Evolutionary conservation across 371 early-diverging fungal species (phyloP).

Genomic region (Actinomortierella ambigua): DNA sequence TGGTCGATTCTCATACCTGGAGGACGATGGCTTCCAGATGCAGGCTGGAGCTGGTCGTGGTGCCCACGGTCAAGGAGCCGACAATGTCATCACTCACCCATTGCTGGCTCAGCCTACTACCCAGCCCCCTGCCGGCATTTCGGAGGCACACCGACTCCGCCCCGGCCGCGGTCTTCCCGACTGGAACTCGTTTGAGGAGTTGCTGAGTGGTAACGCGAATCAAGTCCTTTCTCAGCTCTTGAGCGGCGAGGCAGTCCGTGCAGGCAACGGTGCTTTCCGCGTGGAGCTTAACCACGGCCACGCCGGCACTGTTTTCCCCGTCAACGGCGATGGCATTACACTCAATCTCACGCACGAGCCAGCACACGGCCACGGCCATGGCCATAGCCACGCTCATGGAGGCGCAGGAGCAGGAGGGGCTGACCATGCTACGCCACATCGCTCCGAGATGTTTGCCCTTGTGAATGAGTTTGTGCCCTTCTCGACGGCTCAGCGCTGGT

Average conservation of each 20-base stretch:
- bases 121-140: slow-evolving; percentile 23
- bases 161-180: slow-evolving; percentile 48
- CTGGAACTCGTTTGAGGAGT: slow-evolving; percentile 72
- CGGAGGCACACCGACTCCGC: slow-evolving; percentile 27
- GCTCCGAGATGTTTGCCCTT: slow-evolving; percentile 52
- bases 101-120: slow-evolving; percentile 59
- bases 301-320: slow-evolving; percentile 40
- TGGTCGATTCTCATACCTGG: slow-evolving; percentile 36
- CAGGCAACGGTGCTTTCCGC: slow-evolving; percentile 54
- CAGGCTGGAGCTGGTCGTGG: slow-evolving; percentile 38
- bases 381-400: slow-evolving; percentile 20
- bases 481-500: slow-evolving; percentile 85
- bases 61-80: slow-evolving; percentile 38
- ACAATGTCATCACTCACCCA: slow-evolving; percentile 74
- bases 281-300: slow-evolving; percentile 56
- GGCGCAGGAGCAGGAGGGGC: slow-evolving; percentile 7
- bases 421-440: too few relatives aligned
- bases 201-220: slow-evolving; percentile 70
- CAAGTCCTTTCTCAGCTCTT: slow-evolving; percentile 73
- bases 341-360: too few relatives aligned
- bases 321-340: too few relatives aligned
- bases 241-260: slow-evolving; percentile 48
- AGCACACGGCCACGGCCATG: too few relatives aligned
- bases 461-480: slow-evolving; percentile 76
- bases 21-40: slow-evolving; percentile 37